Conservation (phyloP, 495 filamentous ascomycete species). For the Amphirosellinia nigrospora region DNA sequence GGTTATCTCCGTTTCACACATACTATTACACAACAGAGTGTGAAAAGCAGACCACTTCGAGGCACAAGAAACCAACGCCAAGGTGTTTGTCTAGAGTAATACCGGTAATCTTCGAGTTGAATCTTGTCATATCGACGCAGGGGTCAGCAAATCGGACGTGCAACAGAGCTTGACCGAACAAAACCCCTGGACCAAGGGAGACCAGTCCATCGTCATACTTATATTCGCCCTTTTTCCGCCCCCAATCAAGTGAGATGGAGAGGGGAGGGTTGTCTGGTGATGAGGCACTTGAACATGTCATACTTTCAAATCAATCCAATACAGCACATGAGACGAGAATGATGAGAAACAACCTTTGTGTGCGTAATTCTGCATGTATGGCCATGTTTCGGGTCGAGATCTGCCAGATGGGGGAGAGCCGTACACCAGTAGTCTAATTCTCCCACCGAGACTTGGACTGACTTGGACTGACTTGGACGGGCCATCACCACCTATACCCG, state of each 20-base stretch:
- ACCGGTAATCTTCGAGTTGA: slow-evolving; percentile 4
- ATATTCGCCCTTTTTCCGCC: not conserved
- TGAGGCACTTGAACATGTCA: not conserved
- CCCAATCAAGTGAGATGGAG: not conserved
- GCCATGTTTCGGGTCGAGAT: not conserved
- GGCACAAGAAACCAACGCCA: slow-evolving; percentile 1
- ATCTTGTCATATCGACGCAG: not conserved
- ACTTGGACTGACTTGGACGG: no score
- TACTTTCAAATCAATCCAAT: not conserved
- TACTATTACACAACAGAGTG: not conserved
- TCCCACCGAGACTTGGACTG: slow-evolving; percentile 2
- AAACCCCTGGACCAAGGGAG: not conserved
- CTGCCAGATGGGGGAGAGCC: not conserved
- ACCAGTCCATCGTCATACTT: not conserved
- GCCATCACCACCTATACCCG: not conserved
- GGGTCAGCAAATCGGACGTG: slow-evolving; percentile 4
- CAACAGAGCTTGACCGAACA: slow-evolving; percentile 5
- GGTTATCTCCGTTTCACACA: slow-evolving; percentile 15
- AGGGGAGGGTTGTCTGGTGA: not conserved
- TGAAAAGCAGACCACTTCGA: not conserved
- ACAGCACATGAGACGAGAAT: not conserved
- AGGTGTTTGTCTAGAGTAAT: not conserved
- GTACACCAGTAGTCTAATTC: not conserved
- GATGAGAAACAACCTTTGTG: slow-evolving; percentile 1
- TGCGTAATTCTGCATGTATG: slow-evolving; percentile 3